Evolutionary conservation across 768 basidiomycete genomes (phyloP).

Genomic region (Tricholoma terreum): DNA sequence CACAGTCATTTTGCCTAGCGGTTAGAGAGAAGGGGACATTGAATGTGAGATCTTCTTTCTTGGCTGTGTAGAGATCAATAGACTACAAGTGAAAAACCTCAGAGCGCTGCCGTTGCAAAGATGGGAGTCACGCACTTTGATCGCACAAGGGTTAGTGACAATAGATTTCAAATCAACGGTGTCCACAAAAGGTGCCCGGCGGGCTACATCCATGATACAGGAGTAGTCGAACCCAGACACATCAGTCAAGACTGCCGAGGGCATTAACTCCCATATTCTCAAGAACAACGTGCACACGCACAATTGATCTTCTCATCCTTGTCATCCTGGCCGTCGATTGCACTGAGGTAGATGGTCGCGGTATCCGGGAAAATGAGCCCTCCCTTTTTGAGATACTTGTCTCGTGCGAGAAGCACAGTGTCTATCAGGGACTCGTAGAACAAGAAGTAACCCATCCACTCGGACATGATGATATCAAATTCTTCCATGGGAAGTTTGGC

Average conservation of each 20-base stretch:
- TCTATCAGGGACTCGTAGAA: conserved; percentile 99
- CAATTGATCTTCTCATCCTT: conserved; percentile 99
- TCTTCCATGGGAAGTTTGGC: conserved; percentile 81
- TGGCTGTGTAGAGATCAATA: conserved; percentile 86
- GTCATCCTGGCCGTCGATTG: conserved; percentile 99
- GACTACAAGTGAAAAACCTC: conserved; percentile 44
- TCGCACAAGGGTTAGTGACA: conserved; percentile 84
- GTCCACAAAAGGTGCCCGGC: conserved; percentile 95
- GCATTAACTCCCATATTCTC: conserved; percentile 5
- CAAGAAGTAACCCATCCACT: conserved; percentile 99
- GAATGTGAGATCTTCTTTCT: conserved; percentile 94
- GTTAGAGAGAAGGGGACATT: conserved; percentile 72
- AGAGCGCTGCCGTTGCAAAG: neutral
- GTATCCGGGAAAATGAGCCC: conserved; percentile 97
- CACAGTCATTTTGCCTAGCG: conserved; percentile 90
- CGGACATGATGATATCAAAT: conserved; percentile 98
- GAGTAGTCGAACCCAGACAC: conserved; percentile 99
- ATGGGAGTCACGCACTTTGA: conserved; percentile 58
- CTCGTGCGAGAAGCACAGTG: conserved; percentile 93
- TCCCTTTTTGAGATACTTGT: conserved; percentile 90
- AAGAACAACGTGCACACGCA: conserved; percentile 39
- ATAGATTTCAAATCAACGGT: conserved; percentile 96
- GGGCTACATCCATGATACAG: conserved; percentile 97
- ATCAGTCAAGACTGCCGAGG: conserved; percentile 92
- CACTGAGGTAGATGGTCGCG: conserved; percentile 88